Evolutionary conservation across 2,329 filamentous ascomycete genomes (phyloP), one percentile per base, ranked within the genome.

Genomic region (Samsoniella hepiali): DNA sequence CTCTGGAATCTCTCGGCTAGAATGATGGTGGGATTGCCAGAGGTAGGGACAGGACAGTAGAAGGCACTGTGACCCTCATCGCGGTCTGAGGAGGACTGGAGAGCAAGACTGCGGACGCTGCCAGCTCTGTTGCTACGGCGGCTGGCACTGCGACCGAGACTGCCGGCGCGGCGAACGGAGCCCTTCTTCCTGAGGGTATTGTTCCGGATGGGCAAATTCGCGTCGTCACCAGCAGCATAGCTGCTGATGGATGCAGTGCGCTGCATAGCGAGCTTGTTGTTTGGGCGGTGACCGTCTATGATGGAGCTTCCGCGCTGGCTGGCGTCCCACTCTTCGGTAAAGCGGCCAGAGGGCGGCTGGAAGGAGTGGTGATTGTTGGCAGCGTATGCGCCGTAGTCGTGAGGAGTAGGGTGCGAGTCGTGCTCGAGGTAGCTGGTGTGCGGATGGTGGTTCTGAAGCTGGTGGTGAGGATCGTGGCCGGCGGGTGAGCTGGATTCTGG

Each of bases 131-230:
- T 85, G 75, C 91, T 96, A 69, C 88, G 86, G 61, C 90, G 88
- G 76, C 93, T 97, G 67, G 87, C 83, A 73, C 88, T 93, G 69
- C 93, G 89, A 75, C 88, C 90, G 68, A 97, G 72, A 72, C 92
- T 96, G 45, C 81, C 84, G 65, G 83, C 87, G 70, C 90, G 86
- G 68, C 88, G 88, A 64, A 97, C 73, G 10, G 93, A 96, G 31
- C 81, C 81, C 77, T 92, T 95, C 82, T 98, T 98, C 81, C 91
- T 95, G 69, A 98, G 81, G 0, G 93, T 97, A 65, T 91, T 91
- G 56, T 78, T 77, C 49, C 83, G 76, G 57, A 78, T 76, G 34
- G 83, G 75, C 47, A 77, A 72, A 54, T 75, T 73, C 45, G 74
- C 70, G 56, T 78, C 76, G 64, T 83, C 77, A 75, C 83, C 72